phyloP scores from a whole-genome alignment of 768 basidiomycete species.

The Russula sp. region DNA sequence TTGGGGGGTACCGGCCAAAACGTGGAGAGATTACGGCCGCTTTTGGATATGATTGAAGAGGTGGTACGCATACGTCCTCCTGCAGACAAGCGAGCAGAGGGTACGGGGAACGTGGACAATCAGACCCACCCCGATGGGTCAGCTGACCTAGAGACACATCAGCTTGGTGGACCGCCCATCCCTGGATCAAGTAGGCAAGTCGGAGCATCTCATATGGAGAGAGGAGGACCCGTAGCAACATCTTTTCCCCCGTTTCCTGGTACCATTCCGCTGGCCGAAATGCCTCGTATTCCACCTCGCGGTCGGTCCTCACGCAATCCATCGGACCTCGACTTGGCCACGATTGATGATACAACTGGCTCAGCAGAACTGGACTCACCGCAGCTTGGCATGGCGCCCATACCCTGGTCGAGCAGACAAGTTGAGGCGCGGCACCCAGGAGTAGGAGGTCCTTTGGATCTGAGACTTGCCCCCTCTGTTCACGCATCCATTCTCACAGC shows the following conservation, averaged over 20 bases:
- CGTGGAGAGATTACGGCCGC: neutral
- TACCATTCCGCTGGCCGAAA: neutral
- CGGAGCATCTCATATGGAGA: too few species aligned
- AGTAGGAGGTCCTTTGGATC: neutral
- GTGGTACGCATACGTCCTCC: neutral
- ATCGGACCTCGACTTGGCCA: too few species aligned
- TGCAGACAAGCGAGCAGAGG: neutral
- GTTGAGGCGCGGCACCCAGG: neutral
- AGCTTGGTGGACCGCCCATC: neutral
- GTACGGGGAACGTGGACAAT: neutral
- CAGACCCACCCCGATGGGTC: neutral
- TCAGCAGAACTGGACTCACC: too few species aligned
- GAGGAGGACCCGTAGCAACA: neutral
- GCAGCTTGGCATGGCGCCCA: too few species aligned
- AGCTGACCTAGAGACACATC: too few species aligned
- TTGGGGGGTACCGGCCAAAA: neutral
- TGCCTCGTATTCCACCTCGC: too few species aligned
- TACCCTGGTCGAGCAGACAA: neutral
- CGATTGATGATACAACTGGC: too few species aligned
- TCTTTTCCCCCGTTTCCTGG: neutral
- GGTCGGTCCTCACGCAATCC: too few species aligned
- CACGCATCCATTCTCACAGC: too few species aligned
- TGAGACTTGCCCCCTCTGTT: neutral
- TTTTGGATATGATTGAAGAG: conserved; percentile 4
- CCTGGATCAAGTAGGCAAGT: neutral